A percentile compares a stretch with the other conserved stretches of the same genome.
phyloP scores from a whole-genome alignment of 148 eudicot genomes.

The Euryodendron excelsum region DNA sequence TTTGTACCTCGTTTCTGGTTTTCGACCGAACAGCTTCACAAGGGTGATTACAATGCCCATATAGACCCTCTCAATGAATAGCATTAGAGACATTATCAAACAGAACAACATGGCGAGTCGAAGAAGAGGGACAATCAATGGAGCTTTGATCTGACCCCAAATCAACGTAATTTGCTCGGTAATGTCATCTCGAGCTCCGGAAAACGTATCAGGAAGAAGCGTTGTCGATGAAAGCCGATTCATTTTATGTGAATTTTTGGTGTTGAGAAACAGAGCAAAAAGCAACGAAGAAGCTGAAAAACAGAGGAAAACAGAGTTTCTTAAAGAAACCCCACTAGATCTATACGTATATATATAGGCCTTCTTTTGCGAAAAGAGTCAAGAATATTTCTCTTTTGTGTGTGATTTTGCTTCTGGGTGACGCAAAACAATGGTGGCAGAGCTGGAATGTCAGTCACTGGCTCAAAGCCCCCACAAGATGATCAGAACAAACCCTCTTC shows the following conservation, averaged over 20 bases:
- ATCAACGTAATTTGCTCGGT: constrained; percentile 29
- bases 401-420: constrained; percentile 29
- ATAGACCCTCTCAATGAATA: constrained; percentile 56
- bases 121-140: constrained; percentile 51
- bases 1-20: constrained; percentile 54
- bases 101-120: constrained; percentile 38
- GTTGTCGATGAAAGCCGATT: constrained; percentile 25
- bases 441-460: constrained; percentile 24
- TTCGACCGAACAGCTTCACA: constrained; percentile 46
- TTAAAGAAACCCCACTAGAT: neutral
- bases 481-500: neutral
- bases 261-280: neutral
- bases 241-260: constrained; percentile 21
- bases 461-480: neutral
- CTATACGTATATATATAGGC: neutral
- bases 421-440: constrained; percentile 27
- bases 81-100: constrained; percentile 51
- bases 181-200: constrained; percentile 29
- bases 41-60: constrained; percentile 42
- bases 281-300: neutral
- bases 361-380: neutral
- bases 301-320: neutral
- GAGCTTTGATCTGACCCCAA: constrained; percentile 57
- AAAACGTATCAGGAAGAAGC: constrained; percentile 21
- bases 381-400: constrained; percentile 11